Conservation (phyloP, 768 basidiomycete genomes). For the Trametes coccinea region DNA sequence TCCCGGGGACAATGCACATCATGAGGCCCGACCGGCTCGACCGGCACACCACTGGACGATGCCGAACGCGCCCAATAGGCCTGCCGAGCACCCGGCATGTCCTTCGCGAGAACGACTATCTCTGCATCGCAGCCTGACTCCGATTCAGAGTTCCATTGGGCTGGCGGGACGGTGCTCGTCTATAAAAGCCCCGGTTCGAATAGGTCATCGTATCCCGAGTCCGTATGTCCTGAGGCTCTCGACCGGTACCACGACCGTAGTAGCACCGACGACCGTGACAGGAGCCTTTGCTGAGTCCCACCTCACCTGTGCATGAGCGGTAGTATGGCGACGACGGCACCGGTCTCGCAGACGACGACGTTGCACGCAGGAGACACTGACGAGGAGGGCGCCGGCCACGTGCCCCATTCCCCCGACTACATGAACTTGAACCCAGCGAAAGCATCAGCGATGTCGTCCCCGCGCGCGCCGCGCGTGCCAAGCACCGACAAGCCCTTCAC, state of each 20-base stretch:
- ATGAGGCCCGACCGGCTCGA: not conserved
- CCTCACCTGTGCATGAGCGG: too few relatives aligned
- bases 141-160: not conserved
- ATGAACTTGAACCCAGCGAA: too few relatives aligned
- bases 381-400: not conserved
- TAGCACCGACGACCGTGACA: too few relatives aligned
- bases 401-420: not conserved
- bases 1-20: not conserved
- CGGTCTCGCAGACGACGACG: conserved; percentile 17
- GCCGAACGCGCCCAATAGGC: not conserved
- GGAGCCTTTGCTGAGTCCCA: too few relatives aligned
- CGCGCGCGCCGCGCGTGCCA: not conserved
- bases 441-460: not conserved
- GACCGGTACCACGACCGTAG: not conserved
- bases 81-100: not conserved
- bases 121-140: not conserved
- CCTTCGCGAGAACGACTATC: not conserved
- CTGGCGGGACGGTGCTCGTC: not conserved
- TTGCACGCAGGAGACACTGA: conserved; percentile 13
- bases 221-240: not conserved
- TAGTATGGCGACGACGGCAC: not conserved
- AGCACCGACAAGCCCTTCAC: not conserved
- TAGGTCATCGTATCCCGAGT: not conserved
- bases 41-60: not conserved
- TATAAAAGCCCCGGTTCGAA: conserved; percentile 1